Evolutionary conservation across 805 yeast species (phyloP).

Genomic region (Sugiyamaella americana): DNA sequence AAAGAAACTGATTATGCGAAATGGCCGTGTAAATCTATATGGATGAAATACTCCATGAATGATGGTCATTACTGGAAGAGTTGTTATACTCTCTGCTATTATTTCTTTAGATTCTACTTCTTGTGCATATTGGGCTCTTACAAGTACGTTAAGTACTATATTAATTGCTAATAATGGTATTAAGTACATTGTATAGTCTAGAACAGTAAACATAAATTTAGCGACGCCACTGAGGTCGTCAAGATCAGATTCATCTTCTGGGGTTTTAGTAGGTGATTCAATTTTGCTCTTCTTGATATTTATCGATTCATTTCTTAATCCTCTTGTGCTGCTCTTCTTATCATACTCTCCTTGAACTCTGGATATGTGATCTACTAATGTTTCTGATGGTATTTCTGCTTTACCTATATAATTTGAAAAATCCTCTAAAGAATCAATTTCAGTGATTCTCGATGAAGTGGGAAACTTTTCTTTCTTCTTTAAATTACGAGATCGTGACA

Average conservation of each 20-base stretch:
- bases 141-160: slow-evolving; percentile 31
- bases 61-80: slow-evolving; percentile 30
- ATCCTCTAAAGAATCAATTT: slow-evolving; percentile 14
- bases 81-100: slow-evolving; percentile 19
- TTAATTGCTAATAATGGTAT: slow-evolving; percentile 33
- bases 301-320: slow-evolving; percentile 2
- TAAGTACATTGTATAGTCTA: slow-evolving; percentile 27
- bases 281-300: neutral
- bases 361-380: slow-evolving; percentile 20
- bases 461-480: slow-evolving; percentile 3
- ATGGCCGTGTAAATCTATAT: slow-evolving; percentile 13
- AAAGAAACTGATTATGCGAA: slow-evolving; percentile 21
- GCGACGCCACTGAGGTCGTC: slow-evolving; percentile 17
- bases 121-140: slow-evolving; percentile 32
- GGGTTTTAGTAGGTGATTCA: slow-evolving; percentile 4
- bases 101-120: slow-evolving; percentile 13
- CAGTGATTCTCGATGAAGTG: slow-evolving; percentile 18
- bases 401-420: slow-evolving; percentile 17
- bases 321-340: neutral
- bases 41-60: slow-evolving; percentile 29
- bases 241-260: slow-evolving; percentile 4
- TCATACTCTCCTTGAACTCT: slow-evolving; percentile 9
- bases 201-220: slow-evolving; percentile 24
- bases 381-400: slow-evolving; percentile 17
- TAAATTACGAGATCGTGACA: neutral